These are phyloP conservation scores for Pseudocercospora vitis DNA, from an alignment of 2,329 filamentous ascomycete species.

Conservation along the genomic window DNA sequence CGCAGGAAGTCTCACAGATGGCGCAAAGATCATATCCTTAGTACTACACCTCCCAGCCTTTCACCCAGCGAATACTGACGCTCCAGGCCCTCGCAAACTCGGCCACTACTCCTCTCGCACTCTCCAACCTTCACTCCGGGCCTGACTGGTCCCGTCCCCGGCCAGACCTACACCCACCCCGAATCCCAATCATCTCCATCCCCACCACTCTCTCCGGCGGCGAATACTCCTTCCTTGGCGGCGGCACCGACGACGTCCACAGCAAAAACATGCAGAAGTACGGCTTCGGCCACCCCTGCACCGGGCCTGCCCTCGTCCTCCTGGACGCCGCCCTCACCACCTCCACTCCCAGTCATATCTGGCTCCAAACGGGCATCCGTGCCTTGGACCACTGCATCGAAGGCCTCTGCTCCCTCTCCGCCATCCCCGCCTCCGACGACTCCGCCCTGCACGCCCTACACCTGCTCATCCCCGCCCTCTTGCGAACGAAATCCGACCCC, in stretches of 20 bases:
- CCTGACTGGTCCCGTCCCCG: constrained; percentile 14
- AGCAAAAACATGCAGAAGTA: constrained; percentile 19
- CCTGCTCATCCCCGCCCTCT: constrained; percentile 46
- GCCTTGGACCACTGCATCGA: constrained; percentile 61
- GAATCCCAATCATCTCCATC: constrained; percentile 23
- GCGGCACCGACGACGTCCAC: constrained; percentile 38
- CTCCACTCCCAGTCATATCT: constrained; percentile 55
- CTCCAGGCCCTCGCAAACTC: constrained; percentile 19
- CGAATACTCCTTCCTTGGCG: constrained; percentile 43
- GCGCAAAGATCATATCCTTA: constrained; percentile 54
- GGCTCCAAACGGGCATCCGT: constrained; percentile 59
- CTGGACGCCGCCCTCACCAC: constrained; percentile 55
- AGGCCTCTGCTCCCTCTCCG: constrained; percentile 49
- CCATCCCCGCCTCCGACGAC: constrained; percentile 40
- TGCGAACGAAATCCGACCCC: constrained; percentile 42
- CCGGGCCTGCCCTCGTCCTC: constrained; percentile 54
- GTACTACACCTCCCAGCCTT: constrained; percentile 30
- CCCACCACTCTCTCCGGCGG: constrained; percentile 27
- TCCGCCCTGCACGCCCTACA: constrained; percentile 43
- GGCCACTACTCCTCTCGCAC: constrained; percentile 12
- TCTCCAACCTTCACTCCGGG: constrained; percentile 16
- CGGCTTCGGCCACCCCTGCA: constrained; percentile 27
- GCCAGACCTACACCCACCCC: constrained; percentile 9
- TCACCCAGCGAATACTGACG: neutral
- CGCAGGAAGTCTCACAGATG: constrained; percentile 57